phyloP scores from a whole-genome alignment of 2,329 filamentous ascomycete species.

The Alternaria conjuncta region DNA sequence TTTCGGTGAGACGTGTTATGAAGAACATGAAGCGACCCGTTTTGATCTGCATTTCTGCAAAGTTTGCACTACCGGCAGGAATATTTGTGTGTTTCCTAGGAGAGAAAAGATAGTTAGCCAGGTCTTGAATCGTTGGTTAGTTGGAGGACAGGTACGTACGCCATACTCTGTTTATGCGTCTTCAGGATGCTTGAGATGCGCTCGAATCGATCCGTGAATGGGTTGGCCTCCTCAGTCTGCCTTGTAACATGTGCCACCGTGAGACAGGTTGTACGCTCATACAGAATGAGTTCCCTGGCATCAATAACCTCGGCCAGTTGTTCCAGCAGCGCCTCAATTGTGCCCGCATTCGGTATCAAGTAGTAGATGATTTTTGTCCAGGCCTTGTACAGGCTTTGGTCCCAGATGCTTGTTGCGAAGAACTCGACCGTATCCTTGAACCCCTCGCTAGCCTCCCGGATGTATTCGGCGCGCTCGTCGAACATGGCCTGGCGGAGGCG shows the following conservation, averaged over 20 bases:
- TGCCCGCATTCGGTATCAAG: conserved; percentile 88
- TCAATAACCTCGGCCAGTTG: conserved; percentile 85
- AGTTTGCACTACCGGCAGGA: conserved; percentile 81
- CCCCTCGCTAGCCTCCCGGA: conserved; percentile 74
- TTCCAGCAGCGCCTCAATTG: conserved; percentile 85
- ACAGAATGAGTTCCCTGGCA: conserved; percentile 91
- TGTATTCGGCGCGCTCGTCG: conserved; percentile 78
- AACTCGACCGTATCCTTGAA: conserved; percentile 74
- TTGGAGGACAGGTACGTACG: conserved; percentile 49
- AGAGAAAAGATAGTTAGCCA: conserved; percentile 40
- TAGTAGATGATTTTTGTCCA: conserved; percentile 99
- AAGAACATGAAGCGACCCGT: conserved; percentile 87
- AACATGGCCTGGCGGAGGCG: conserved; percentile 81
- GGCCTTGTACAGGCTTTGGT: conserved; percentile 96
- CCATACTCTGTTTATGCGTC: conserved; percentile 87
- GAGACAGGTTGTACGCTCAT: conserved; percentile 94
- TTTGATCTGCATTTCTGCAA: conserved; percentile 81
- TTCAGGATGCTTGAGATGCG: conserved; percentile 97
- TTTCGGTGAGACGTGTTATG: conserved; percentile 93
- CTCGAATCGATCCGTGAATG: conserved; percentile 91
- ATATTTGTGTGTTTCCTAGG: conserved; percentile 75
- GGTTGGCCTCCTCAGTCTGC: conserved; percentile 76
- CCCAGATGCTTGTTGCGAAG: conserved; percentile 97
- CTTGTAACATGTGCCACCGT: conserved; percentile 93
- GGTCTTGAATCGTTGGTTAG: neutral